Conservation (phyloP, 108 stramenopile species). For the Nitzschia sp. region DNA sequence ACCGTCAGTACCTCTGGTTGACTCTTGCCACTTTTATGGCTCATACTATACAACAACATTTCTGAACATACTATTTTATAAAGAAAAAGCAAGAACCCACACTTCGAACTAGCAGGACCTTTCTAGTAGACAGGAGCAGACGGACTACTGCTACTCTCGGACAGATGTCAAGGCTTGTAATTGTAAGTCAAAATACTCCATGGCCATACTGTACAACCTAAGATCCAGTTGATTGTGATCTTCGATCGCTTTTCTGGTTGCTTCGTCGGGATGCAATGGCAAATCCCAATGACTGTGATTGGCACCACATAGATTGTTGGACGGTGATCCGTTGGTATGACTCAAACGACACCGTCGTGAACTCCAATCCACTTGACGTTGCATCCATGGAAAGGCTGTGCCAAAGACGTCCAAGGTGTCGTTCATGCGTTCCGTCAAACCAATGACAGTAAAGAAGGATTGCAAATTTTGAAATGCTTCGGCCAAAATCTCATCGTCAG, state of each 20-base stretch:
- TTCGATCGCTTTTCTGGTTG: slow-evolving; percentile 52
- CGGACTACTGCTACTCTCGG: no score
- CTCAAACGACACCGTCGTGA: slow-evolving; percentile 44
- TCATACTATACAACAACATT: no score
- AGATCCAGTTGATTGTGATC: slow-evolving; percentile 68
- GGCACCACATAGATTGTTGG: slow-evolving; percentile 55
- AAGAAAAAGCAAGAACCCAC: no score
- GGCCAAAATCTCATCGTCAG: slow-evolving; percentile 34
- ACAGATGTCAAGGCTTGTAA: slow-evolving; percentile 9
- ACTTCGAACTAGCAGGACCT: no score
- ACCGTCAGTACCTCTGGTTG: no score
- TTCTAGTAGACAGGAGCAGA: no score
- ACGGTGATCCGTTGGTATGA: slow-evolving; percentile 50
- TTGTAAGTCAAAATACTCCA: slow-evolving; percentile 60
- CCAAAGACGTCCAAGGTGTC: slow-evolving; percentile 49
- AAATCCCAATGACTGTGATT: slow-evolving; percentile 53
- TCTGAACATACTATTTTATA: no score
- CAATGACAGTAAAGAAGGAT: slow-evolving; percentile 65
- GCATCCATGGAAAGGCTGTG: slow-evolving; percentile 67
- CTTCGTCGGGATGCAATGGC: slow-evolving; percentile 59
- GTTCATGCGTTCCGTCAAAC: slow-evolving; percentile 61
- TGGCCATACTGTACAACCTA: slow-evolving; percentile 66
- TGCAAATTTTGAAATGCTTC: slow-evolving; percentile 70
- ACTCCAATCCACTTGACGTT: slow-evolving; percentile 24
- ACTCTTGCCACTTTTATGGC: no score